Percentiles rank a stretch among this genome's conserved stretches.
phyloP scores from a whole-genome alignment of 2,329 filamentous ascomycete genomes.

The Phyllosticta citribraziliensis region DNA sequence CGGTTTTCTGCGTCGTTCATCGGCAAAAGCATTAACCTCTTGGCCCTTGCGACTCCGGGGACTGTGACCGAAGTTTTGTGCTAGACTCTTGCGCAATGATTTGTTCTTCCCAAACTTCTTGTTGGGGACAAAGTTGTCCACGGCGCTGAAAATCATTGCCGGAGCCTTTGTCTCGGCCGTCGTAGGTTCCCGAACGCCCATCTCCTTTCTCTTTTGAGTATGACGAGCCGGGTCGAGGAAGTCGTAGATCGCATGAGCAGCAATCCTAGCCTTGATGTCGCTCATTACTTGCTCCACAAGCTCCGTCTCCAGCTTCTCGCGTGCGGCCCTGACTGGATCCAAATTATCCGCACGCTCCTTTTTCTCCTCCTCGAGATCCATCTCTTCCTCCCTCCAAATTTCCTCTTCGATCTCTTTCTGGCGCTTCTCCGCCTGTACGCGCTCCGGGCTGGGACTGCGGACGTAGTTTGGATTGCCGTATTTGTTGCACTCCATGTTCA shows the following conservation, averaged over 20 bases:
- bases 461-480: conserved; percentile 57
- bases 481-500: conserved; percentile 78
- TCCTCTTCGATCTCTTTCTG: conserved; percentile 56
- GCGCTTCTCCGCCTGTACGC: conserved; percentile 38
- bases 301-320: conserved; percentile 68
- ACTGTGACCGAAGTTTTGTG: background rate
- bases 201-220: conserved; percentile 63
- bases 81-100: conserved; percentile 3
- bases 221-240: conserved; percentile 78
- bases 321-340: conserved; percentile 79
- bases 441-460: conserved; percentile 42
- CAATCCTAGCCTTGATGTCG: conserved; percentile 81
- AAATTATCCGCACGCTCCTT: conserved; percentile 75
- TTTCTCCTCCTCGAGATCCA: conserved; percentile 84
- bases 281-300: conserved; percentile 78
- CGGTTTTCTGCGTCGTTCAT: conserved; percentile 51
- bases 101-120: conserved; percentile 8
- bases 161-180: conserved; percentile 47
- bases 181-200: conserved; percentile 63
- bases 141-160: conserved; percentile 38
- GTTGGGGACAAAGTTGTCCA: background rate
- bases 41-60: conserved; percentile 5
- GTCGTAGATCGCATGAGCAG: conserved; percentile 67
- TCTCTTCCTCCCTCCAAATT: conserved; percentile 61
- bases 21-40: conserved; percentile 35